Evolutionary conservation across 352 stramenopile genomes (phyloP), one percentile per base, ranked within the genome.

Genomic region (Pythium aristosporum): DNA sequence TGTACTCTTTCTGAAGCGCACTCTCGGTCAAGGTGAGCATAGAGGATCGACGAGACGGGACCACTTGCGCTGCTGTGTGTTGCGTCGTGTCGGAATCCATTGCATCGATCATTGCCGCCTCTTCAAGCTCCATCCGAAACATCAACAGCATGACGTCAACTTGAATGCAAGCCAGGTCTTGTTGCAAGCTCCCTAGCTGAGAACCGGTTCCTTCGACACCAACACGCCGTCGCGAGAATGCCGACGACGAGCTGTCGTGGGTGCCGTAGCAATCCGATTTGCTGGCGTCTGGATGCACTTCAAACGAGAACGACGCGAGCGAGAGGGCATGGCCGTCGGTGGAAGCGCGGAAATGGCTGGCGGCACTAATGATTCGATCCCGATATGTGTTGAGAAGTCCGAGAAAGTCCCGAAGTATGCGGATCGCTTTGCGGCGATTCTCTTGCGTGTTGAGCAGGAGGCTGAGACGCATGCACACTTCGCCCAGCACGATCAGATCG

Each of bases 161-260:
- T 67, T 92, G 77, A 6, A 84, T 42, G 36, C 82, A 89, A 18
- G 61, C 74, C n/a, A 90, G 56, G 28, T 90, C 79, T 56, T 89
- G 76, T n/a, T 72, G 51, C 1, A 81, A 12, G 11, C 70, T 54
- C 18, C 80, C 82, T 23, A 85, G 75, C 46, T 88, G 79, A 4
- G 79, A 83, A 0, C 82, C 79, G 13, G 80, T 86, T 10, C 79
- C 79, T 28, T 70, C 39, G 32, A 92, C 71, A 7, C 80, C 76
- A 18, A 90, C 71, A 5, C 16, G 13, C 18, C 77, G 62, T 37
- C 79, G 72, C 18, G 58, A 66, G 3, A 30, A 61, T 8, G 34
- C 16, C 7, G 36, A 18, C 9, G 1, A 3, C 11, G 41, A 20
- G 13, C 20, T 20, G 18, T 67, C 65, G 18, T 67, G 63, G 37